Conservation (phyloP, 208 protist species). For the Trypanosoma boissoni region DNA sequence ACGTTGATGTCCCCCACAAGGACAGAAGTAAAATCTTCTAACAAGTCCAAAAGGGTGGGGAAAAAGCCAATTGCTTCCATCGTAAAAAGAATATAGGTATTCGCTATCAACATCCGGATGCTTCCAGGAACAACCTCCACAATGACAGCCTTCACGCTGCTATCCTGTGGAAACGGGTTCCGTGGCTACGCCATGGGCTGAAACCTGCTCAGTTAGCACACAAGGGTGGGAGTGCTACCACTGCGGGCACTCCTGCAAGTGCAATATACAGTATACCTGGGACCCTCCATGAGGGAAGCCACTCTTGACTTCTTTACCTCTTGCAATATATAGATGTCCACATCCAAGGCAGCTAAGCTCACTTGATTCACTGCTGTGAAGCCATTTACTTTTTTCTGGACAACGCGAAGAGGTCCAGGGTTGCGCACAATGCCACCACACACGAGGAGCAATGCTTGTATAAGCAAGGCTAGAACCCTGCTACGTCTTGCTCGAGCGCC, state of each 20-base stretch:
- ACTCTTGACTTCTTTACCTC: not conserved
- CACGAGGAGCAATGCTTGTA: not conserved
- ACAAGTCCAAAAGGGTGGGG: not conserved
- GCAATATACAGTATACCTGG: not conserved
- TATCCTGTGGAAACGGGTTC: not conserved
- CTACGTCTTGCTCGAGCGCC: not conserved
- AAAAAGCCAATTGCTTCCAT: not conserved
- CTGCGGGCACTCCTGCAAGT: not conserved
- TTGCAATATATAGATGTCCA: not conserved
- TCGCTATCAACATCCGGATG: not conserved
- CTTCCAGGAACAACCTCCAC: not conserved
- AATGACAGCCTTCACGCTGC: not conserved
- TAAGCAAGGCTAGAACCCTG: not conserved
- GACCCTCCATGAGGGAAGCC: not conserved
- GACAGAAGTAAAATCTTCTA: not conserved
- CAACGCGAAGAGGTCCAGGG: not conserved
- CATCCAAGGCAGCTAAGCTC: not conserved
- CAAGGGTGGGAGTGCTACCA: not conserved
- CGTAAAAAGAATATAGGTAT: not conserved
- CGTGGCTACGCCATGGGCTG: not conserved
- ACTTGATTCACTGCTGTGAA: not conserved
- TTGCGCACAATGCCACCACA: not conserved
- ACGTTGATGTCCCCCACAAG: not conserved
- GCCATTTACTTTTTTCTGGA: not conserved
- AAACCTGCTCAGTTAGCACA: not conserved